phyloP scores from a whole-genome alignment of 805 yeast genomes.

The Candida ortonii region DNA sequence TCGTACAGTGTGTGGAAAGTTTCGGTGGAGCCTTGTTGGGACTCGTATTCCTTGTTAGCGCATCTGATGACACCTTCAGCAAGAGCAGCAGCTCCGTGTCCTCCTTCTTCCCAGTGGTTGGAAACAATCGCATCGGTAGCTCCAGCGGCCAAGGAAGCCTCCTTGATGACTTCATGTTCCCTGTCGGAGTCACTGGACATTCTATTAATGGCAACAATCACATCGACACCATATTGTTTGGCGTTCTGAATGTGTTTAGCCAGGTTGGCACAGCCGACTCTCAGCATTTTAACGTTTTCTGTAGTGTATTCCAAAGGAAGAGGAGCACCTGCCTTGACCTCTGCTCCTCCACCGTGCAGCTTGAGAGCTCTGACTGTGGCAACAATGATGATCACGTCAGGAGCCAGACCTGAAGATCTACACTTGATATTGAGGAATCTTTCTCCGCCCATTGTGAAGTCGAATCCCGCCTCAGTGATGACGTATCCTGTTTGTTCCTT shows the following conservation, averaged over 20 bases:
- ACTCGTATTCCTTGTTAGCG: slow-evolving; percentile 42
- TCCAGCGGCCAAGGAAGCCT: slow-evolving; percentile 85
- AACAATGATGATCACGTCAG: slow-evolving; percentile 89
- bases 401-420: slow-evolving; percentile 81
- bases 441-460: slow-evolving; percentile 99
- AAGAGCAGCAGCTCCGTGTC: slow-evolving; percentile 79
- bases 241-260: slow-evolving; percentile 89
- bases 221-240: slow-evolving; percentile 81
- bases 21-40: slow-evolving; percentile 34
- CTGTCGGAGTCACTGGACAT: slow-evolving; percentile 78
- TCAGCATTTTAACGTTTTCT: slow-evolving; percentile 77
- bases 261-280: slow-evolving; percentile 80
- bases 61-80: slow-evolving; percentile 84
- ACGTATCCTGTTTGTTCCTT: slow-evolving; percentile 69
- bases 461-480: slow-evolving; percentile 97
- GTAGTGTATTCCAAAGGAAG: slow-evolving; percentile 77
- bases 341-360: slow-evolving; percentile 96
- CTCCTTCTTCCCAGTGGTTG: slow-evolving; percentile 96
- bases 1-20: slow-evolving; percentile 68
- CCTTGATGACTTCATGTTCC: slow-evolving; percentile 76
- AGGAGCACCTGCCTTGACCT: slow-evolving; percentile 89
- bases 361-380: slow-evolving; percentile 97
- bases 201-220: slow-evolving; percentile 89
- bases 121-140: slow-evolving; percentile 88
- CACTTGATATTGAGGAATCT: slow-evolving; percentile 94